Base-by-base conservation (phyloP, 1,139 yeast species). In the Taiozyma sp. region DNA sequence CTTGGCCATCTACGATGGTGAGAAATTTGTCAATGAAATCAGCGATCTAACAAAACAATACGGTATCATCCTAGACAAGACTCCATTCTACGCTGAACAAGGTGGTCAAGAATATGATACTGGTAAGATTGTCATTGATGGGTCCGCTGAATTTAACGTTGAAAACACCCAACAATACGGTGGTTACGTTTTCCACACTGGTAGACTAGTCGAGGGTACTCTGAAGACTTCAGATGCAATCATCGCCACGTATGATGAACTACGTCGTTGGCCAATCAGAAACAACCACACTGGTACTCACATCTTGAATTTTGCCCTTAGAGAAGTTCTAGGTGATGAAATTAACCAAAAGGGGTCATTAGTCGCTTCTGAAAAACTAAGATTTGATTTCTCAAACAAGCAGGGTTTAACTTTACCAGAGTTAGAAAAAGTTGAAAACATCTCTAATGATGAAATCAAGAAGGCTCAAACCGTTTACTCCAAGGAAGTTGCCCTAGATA, bases 211-310 rank as follows among this genome's bases (percentile, higher is more conserved):
- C 53, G 96, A 92, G 69, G 99, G 99, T 56, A 59, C 73, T 36
- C 73, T 95, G 57, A 70, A 74, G 50, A 81, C 86, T 48, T 83
- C 81, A 51, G 93, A 87, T 63, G 73, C 74, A 46, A 84, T 92
- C 45, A 87, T 89, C 70, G 96, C 96, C 39, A 85, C 92, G 51
- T 91, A 85, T 66, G 97, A 93, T 64, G 97, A 90, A 67, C 78
- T 87, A 63, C 87, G 99, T 70, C 88, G 99, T 74, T 87, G 93
- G 89, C 97, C 97, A 56, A 85, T 95, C 62, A 87, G 96, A 75
- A 91, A 92, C 74, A 93, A 93, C 77, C 99, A 93, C 73, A 93
- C 99, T 43, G 98, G 97, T 75, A 93, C 99, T 14, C 99, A 93
- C 67, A 84, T 93, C 49, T 81, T 93, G 65, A 93, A 93, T 73